phyloP scores from a whole-genome alignment of 2,329 filamentous ascomycete genomes.

The Lachnellula cervina region DNA sequence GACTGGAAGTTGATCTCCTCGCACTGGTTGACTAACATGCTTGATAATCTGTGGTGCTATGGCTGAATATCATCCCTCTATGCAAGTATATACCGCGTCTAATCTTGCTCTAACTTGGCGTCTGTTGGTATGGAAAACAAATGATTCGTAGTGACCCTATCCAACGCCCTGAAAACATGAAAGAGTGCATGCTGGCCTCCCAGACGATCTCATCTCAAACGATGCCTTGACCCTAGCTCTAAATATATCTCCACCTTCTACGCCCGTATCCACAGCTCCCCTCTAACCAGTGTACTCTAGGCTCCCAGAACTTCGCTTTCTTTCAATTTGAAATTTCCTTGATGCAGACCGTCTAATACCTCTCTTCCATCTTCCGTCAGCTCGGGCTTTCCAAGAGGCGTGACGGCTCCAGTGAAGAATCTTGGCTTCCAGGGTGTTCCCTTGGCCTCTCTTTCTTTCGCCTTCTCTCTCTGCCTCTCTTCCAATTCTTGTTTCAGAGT shows the following conservation, averaged over 20 bases:
- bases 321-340: conserved; percentile 34
- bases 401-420: conserved; percentile 70
- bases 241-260: not conserved
- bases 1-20: too few species aligned
- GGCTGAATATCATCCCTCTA: not conserved
- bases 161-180: not conserved
- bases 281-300: conserved; percentile 1
- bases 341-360: conserved; percentile 51
- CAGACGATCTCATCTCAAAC: too few species aligned
- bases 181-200: not conserved
- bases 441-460: conserved; percentile 68
- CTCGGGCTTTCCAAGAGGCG: conserved; percentile 55
- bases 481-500: conserved; percentile 86
- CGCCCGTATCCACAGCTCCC: not conserved
- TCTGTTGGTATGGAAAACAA: not conserved
- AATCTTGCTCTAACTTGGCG: not conserved
- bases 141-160: not conserved
- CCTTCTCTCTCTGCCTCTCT: conserved; percentile 81
- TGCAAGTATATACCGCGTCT: not conserved
- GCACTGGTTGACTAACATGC: not conserved
- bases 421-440: conserved; percentile 74
- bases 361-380: conserved; percentile 57
- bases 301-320: conserved; percentile 24
- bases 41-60: too few species aligned
- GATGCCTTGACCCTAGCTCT: not conserved